These are phyloP conservation scores for Quillaja saponaria DNA, from an alignment of 306 rosid species.

Conservation along the genomic window DNA sequence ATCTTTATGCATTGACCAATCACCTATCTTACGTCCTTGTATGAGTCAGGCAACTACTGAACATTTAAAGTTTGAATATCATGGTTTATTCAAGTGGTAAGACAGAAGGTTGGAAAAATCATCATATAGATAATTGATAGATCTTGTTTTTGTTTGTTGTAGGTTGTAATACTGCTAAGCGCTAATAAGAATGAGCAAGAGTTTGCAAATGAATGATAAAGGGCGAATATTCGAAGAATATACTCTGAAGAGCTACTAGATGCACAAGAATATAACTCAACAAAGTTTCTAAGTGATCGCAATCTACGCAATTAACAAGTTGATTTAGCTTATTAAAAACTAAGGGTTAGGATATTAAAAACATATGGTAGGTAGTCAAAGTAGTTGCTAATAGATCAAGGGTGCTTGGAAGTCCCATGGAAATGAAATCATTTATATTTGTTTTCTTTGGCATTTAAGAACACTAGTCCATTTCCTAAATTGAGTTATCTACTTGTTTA, in stretches of 20 bases:
- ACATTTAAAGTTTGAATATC: background rate
- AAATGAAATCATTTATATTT: too few relatives aligned
- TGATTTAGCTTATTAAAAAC: slow-evolving; percentile 44
- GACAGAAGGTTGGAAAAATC: background rate
- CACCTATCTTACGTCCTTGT: slow-evolving; percentile 66
- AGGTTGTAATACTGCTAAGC: slow-evolving; percentile 61
- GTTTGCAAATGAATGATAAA: slow-evolving; percentile 25
- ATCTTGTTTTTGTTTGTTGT: slow-evolving; percentile 28
- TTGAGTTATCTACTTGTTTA: too few relatives aligned
- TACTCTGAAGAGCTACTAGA: slow-evolving; percentile 82
- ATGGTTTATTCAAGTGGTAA: background rate
- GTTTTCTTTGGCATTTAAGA: too few relatives aligned
- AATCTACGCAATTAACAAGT: slow-evolving; percentile 45
- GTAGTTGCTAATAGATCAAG: background rate
- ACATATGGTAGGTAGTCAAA: background rate
- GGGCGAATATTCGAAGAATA: slow-evolving; percentile 49
- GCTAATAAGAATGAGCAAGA: slow-evolving; percentile 45
- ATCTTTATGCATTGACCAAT: slow-evolving; percentile 75
- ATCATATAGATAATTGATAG: background rate
- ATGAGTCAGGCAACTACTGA: slow-evolving; percentile 72
- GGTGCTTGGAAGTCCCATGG: slow-evolving; percentile 10
- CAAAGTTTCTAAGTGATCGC: slow-evolving; percentile 64
- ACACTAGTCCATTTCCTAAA: too few relatives aligned
- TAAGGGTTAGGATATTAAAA: slow-evolving; percentile 4
- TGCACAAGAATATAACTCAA: slow-evolving; percentile 78